phyloP scores from a whole-genome alignment of 2,329 filamentous ascomycete genomes.

The Cordyceps sp. region DNA sequence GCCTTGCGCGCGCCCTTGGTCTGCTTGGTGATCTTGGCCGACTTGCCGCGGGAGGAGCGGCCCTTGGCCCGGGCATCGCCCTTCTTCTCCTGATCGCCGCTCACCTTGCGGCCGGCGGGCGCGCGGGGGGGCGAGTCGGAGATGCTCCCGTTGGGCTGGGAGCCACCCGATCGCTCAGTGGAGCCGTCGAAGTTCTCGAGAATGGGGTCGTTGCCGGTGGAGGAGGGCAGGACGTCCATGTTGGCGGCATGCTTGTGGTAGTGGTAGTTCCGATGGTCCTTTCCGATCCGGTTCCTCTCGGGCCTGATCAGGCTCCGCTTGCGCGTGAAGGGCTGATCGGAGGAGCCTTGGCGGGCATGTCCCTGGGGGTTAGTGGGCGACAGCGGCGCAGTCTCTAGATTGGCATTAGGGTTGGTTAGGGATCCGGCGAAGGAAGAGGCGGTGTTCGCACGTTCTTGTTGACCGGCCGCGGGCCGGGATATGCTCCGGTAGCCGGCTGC shows the following conservation, averaged over 20 bases:
- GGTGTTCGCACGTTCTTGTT: constrained; percentile 39
- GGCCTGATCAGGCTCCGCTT: constrained; percentile 84
- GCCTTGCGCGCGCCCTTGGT: constrained; percentile 22
- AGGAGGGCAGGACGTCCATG: constrained; percentile 79
- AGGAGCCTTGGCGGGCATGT: constrained; percentile 13
- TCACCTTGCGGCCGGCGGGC: constrained; percentile 16
- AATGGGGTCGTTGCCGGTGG: constrained; percentile 82
- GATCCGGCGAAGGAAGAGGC: constrained; percentile 42
- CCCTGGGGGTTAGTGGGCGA: constrained; percentile 23
- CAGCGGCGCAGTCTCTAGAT: constrained; percentile 38
- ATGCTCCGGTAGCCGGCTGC: constrained; percentile 35
- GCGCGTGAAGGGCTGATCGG: constrained; percentile 30
- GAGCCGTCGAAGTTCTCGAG: constrained; percentile 59
- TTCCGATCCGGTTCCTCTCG: constrained; percentile 71
- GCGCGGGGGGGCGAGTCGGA: constrained; percentile 26
- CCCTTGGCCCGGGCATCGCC: constrained; percentile 9
- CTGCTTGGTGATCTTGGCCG: constrained; percentile 49
- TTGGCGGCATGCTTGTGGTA: constrained; percentile 90
- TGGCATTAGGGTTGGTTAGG: constrained; percentile 33
- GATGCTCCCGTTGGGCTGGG: constrained; percentile 26
- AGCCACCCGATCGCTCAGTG: constrained; percentile 32
- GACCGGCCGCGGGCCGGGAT: constrained; percentile 13
- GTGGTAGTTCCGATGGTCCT: constrained; percentile 84
- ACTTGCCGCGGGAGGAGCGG: constrained; percentile 25
- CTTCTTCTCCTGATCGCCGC: constrained; percentile 18